phyloP scores from a whole-genome alignment of 116 monocot genomes.

The Trichopus zeylanicus region DNA sequence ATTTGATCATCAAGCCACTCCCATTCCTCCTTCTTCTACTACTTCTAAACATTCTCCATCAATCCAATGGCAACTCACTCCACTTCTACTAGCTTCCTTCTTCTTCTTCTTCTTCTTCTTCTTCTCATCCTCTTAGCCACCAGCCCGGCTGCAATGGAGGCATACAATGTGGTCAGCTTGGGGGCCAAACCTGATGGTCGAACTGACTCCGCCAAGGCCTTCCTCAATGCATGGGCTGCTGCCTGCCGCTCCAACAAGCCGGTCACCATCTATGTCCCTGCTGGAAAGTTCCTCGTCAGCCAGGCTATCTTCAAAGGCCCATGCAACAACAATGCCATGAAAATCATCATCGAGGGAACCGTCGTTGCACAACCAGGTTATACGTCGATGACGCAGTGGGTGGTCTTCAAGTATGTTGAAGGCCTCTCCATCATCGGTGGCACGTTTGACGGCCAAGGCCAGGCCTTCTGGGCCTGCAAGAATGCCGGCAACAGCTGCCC shows the following conservation, averaged over 20 bases:
- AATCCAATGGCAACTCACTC: too few relatives aligned
- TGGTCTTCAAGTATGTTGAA: constrained; percentile 21
- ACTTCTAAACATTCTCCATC: neutral
- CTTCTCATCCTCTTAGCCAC: neutral
- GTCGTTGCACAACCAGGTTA: constrained; percentile 8
- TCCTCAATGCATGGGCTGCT: constrained; percentile 16
- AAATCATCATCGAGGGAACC: constrained; percentile 9
- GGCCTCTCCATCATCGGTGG: constrained; percentile 22
- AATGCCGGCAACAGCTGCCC: constrained; percentile 13
- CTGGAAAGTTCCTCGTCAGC: constrained; percentile 22
- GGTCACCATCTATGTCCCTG: constrained; percentile 18
- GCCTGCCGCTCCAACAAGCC: constrained; percentile 12
- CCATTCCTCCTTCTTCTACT: too few relatives aligned
- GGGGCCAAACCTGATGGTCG: constrained; percentile 17
- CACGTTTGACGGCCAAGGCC: constrained; percentile 19
- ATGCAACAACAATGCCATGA: constrained; percentile 5
- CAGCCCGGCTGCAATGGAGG: neutral
- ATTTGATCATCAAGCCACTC: neutral
- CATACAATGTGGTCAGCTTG: constrained; percentile 3
- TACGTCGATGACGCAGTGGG: neutral
- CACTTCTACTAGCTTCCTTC: neutral
- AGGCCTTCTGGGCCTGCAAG: constrained; percentile 26
- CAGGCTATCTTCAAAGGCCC: constrained; percentile 16
- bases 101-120: neutral
- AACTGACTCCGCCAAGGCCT: constrained; percentile 15